Evolutionary conservation across 768 basidiomycete genomes (phyloP).

Genomic region (Tylopilus plumbeoviolaceoides): DNA sequence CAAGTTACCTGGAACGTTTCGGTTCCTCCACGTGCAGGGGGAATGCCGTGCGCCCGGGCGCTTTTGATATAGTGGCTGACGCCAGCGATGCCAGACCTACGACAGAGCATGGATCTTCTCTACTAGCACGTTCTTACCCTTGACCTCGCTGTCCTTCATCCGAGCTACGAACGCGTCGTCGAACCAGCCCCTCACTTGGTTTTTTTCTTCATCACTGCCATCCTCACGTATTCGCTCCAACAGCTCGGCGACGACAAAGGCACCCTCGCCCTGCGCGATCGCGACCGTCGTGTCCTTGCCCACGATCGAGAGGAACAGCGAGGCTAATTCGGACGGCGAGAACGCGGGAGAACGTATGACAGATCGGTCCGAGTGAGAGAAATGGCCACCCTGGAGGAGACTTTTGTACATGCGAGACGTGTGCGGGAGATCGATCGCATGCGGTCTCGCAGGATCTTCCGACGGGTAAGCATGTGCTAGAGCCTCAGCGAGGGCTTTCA

Average conservation of each 20-base stretch:
- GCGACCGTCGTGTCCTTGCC: conserved; percentile 47
- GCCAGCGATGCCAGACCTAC: conserved; percentile 7
- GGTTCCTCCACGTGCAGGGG: too few species aligned
- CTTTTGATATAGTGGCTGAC: conserved; percentile 8
- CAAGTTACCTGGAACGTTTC: too few species aligned
- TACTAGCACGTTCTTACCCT: conserved; percentile 68
- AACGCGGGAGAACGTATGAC: conserved; percentile 53
- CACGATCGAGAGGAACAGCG: conserved; percentile 49
- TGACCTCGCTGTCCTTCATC: conserved; percentile 53
- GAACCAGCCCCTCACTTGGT: conserved; percentile 58
- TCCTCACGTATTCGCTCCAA: conserved; percentile 52
- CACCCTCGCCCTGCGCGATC: conserved; percentile 61
- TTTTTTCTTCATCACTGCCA: conserved; percentile 38
- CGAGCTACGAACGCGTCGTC: conserved; percentile 39
- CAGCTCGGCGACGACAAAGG: conserved; percentile 73
- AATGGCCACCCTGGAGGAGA: conserved; percentile 89
- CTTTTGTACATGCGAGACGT: conserved; percentile 84
- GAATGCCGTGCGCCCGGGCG: neutral
- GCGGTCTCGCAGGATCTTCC: conserved; percentile 43
- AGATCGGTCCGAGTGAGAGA: conserved; percentile 53
- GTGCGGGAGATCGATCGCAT: conserved; percentile 79
- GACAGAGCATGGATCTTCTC: conserved; percentile 45
- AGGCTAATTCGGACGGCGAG: conserved; percentile 58
- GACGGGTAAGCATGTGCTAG: conserved; percentile 57
- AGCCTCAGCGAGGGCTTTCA: conserved; percentile 54